phyloP scores from a whole-genome alignment of 768 basidiomycete genomes.

The Lentinula aciculospora region DNA sequence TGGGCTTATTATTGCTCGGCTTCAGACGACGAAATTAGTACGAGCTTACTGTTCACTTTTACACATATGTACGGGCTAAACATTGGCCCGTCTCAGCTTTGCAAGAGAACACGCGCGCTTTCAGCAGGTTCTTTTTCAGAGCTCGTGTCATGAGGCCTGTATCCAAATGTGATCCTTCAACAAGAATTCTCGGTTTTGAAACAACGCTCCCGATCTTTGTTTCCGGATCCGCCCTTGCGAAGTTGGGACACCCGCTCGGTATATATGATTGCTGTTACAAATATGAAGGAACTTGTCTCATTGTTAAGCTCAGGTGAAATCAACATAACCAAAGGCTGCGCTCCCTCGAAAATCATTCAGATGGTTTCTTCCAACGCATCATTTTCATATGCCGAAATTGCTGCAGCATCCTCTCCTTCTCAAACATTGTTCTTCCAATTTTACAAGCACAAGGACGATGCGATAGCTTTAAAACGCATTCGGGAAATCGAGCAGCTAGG shows the following conservation, averaged over 20 bases:
- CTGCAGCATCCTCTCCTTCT: constrained; percentile 45
- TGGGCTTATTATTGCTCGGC: constrained; percentile 84
- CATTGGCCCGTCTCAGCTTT: constrained; percentile 22
- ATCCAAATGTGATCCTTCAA: constrained; percentile 60
- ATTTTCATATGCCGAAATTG: constrained; percentile 59
- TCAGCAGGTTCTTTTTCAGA: constrained; percentile 80
- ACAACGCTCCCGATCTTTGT: constrained; percentile 80
- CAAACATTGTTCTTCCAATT: constrained; percentile 80
- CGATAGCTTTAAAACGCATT: constrained; percentile 63
- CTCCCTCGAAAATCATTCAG: constrained; percentile 69
- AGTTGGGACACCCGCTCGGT: constrained; percentile 71
- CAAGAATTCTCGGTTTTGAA: constrained; percentile 65
- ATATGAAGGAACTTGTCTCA: not conserved
- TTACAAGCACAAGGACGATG: constrained; percentile 75
- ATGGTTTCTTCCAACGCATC: constrained; percentile 82
- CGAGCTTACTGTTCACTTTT: constrained; percentile 16
- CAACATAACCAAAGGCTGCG: constrained; percentile 73
- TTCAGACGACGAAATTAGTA: constrained; percentile 80
- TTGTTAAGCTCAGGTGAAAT: constrained; percentile 52
- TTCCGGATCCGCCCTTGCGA: constrained; percentile 76
- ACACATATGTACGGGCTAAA: constrained; percentile 4
- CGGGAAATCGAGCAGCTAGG: constrained; percentile 69
- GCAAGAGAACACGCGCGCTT: constrained; percentile 73
- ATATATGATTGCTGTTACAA: not conserved
- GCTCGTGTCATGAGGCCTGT: constrained; percentile 75